Evolutionary conservation across 2,329 filamentous ascomycete species (phyloP).

Genomic region (Ophidiomyces ophidiicola): DNA sequence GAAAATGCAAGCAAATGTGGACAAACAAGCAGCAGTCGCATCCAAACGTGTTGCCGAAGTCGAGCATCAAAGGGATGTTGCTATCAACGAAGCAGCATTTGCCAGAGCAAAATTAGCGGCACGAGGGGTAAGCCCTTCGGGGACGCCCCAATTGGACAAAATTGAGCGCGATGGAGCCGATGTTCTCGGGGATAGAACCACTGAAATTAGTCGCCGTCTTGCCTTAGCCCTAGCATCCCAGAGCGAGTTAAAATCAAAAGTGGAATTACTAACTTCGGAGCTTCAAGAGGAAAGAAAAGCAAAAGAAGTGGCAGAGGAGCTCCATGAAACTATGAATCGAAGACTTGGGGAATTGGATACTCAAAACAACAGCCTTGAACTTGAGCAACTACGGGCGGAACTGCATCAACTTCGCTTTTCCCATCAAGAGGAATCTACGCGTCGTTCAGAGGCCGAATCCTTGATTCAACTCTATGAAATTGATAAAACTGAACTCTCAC

Average conservation of each 20-base stretch:
- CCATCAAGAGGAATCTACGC: conserved; percentile 68
- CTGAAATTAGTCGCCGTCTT: conserved; percentile 68
- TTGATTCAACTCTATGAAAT: conserved; percentile 62
- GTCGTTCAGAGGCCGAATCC: conserved; percentile 62
- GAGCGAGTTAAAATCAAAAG: conserved; percentile 62
- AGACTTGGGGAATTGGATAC: conserved; percentile 72
- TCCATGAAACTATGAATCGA: conserved; percentile 66
- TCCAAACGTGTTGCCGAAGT: conserved; percentile 85
- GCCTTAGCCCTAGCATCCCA: conserved; percentile 70
- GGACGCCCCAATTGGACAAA: conserved; percentile 45
- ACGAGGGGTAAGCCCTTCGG: conserved; percentile 54
- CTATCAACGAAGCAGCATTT: conserved; percentile 90
- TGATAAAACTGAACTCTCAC: conserved; percentile 69
- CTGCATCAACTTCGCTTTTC: conserved; percentile 67
- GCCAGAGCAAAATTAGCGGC: conserved; percentile 86
- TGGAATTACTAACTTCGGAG: conserved; percentile 58
- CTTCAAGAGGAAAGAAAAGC: conserved; percentile 70
- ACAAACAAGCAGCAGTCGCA: conserved; percentile 72
- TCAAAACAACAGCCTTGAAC: conserved; percentile 70
- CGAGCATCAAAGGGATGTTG: conserved; percentile 85
- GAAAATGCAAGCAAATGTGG: conserved; percentile 80
- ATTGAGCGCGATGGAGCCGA: conserved; percentile 47
- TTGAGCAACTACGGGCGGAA: conserved; percentile 75
- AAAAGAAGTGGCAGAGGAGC: conserved; percentile 78
- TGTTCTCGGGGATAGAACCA: conserved; percentile 48